Evolutionary conservation across 2,329 filamentous ascomycete species (phyloP).

Genomic region (Exophiala dermatitidis): DNA sequence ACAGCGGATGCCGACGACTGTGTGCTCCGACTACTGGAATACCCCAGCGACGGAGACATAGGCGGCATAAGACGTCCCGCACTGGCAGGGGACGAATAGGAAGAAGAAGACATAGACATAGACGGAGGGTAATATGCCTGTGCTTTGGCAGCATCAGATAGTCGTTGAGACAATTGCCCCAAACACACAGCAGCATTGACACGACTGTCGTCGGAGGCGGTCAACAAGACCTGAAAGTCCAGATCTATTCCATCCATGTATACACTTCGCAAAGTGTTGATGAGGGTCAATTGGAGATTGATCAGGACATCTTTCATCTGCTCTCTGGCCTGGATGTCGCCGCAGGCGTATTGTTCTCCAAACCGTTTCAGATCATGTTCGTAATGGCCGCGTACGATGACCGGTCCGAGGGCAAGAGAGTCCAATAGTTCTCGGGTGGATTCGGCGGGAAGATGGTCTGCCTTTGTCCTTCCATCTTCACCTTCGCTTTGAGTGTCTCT

Average conservation of each 20-base stretch:
- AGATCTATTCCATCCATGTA: conserved; percentile 30
- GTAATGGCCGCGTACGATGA: conserved; percentile 34
- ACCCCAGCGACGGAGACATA: conserved; percentile 18
- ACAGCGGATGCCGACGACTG: conserved; percentile 19
- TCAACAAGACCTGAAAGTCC: conserved; percentile 31
- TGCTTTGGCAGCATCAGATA: conserved; percentile 22
- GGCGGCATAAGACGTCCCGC: conserved; percentile 10
- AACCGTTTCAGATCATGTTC: conserved; percentile 32
- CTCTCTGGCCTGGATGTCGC: conserved; percentile 35
- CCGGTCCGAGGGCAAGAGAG: conserved; percentile 33
- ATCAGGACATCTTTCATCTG: conserved; percentile 37
- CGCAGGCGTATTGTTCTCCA: conserved; percentile 32
- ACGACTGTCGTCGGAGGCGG: conserved; percentile 34
- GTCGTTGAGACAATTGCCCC: conserved; percentile 32
- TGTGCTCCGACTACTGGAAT: conserved; percentile 23
- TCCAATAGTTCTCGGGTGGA: conserved; percentile 30
- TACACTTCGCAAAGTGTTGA: conserved; percentile 31
- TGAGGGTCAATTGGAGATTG: conserved; percentile 33
- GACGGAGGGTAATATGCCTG: conserved; percentile 14
- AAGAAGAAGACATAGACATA: neutral
- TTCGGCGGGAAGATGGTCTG: conserved; percentile 14
- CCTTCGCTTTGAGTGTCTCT: neutral
- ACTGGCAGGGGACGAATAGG: neutral
- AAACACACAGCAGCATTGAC: conserved; percentile 33
- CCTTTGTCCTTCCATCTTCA: neutral